These are phyloP conservation scores for Petasospora rhodanensis DNA, from an alignment of 1,139 yeast species.

Conservation along the genomic window DNA sequence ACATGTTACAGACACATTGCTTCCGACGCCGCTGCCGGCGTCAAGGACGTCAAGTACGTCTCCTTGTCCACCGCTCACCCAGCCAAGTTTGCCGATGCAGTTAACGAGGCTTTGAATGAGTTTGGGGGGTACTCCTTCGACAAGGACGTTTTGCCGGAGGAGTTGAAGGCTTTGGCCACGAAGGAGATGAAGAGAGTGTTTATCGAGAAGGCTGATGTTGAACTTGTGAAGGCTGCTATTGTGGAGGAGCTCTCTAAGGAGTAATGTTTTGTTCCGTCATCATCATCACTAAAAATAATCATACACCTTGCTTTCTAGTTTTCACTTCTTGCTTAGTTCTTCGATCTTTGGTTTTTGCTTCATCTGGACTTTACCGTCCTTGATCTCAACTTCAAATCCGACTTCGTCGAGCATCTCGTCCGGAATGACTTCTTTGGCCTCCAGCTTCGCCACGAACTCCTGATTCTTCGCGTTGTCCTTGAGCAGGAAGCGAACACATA, in stretches of 20 bases:
- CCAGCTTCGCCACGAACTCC: conserved; percentile 60
- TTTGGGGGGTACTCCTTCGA: conserved; percentile 79
- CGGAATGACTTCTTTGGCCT: conserved; percentile 49
- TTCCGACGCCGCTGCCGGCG: conserved; percentile 40
- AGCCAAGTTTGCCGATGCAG: conserved; percentile 96
- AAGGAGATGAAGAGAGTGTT: conserved; percentile 74
- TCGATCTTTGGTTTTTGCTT: conserved; percentile 15
- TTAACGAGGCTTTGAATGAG: conserved; percentile 66
- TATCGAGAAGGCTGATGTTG: conserved; percentile 70
- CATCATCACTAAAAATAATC: too few relatives aligned
- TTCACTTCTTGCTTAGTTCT: conserved; percentile 2
- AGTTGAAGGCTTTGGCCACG: conserved; percentile 64
- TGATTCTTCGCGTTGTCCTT: conserved; percentile 67
- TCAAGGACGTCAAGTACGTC: conserved; percentile 48
- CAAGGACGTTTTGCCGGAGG: conserved; percentile 82
- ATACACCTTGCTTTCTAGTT: background rate
- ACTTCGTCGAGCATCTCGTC: conserved; percentile 48
- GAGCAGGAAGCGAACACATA: conserved; percentile 68
- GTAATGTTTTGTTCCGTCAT: too few relatives aligned
- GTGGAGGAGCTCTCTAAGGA: conserved; percentile 55
- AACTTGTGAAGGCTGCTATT: conserved; percentile 67
- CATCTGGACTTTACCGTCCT: conserved; percentile 48
- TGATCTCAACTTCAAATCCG: conserved; percentile 56
- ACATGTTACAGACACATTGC: conserved; percentile 63
- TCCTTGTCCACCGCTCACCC: conserved; percentile 97